Base-by-base conservation (phyloP, 345 rosid genomes). In the Nephelium lappaceum region DNA sequence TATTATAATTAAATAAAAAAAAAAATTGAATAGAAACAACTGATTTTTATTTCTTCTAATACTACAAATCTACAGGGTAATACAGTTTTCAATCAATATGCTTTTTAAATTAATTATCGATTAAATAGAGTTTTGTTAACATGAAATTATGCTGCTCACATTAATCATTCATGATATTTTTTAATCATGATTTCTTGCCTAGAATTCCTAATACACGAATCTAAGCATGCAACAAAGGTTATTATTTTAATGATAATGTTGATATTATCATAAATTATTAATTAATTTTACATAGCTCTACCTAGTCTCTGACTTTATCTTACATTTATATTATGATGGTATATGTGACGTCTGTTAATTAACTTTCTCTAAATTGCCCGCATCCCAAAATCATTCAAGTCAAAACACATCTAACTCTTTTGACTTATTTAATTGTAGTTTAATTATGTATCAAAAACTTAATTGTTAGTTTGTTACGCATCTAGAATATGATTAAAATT, bases 131-230 rank as follows among this genome's bases (percentile, higher is more conserved):
- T 31, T 31, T 31, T 31, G 57, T 24, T 6, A 25, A 23, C 38
- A 24, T 63, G 67, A 4, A 49, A 25, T 49, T 25, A 71, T 6
- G 19, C 62, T 24, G 51, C 42, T n/a, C 3, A 39, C 21, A 38
- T 39, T n/a, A n/a, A 67, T 21, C 4, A 68, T n/a, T 18, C 4
- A 8, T 10, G 14, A 36, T 45, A 21, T 45, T 62, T 63, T 72
- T 58, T 57, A 57, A 19, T 19, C 23, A 18, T 21, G 62, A 57
- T 57, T 51, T 51, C 69, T 63, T 68, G 78, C 74, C 79, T 63
- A 64, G 45, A 53, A 53, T 63, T 42, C 4, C 12, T 64, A 47
- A 43, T 73, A 60, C 55, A 60, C 24, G 36, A 72, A 72, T 38
- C 61, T 31, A 42, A 11, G 47, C 49, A 55, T 14, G 47, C 49